Conservation (phyloP, 495 filamentous ascomycete species). For the Penicillium diatomitis region DNA sequence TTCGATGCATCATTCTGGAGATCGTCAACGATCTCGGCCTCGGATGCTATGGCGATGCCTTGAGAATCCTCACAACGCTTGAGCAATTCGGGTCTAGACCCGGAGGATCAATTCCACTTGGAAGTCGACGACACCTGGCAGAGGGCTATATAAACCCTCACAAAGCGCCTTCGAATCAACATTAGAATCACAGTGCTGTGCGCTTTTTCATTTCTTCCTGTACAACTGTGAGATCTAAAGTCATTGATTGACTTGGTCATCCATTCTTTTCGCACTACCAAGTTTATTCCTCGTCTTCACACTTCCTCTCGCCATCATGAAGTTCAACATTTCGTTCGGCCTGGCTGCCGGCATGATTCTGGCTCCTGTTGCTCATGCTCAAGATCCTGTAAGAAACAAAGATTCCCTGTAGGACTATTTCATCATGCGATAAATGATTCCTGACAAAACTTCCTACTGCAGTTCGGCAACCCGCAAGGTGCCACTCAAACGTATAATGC, state of each 20-base stretch:
- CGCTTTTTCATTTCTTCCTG: conserved; percentile 13
- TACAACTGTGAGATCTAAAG: conserved; percentile 9
- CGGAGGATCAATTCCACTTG: too few species aligned
- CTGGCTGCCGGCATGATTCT: conserved; percentile 19
- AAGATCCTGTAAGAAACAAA: conserved; percentile 2
- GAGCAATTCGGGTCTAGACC: too few species aligned
- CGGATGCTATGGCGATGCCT: too few species aligned
- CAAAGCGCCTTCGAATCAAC: not conserved
- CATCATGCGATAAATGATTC: too few species aligned
- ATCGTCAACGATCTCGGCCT: too few species aligned
- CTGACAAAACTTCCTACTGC: not conserved
- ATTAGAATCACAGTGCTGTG: conserved; percentile 19
- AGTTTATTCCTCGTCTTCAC: not conserved
- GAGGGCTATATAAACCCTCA: conserved; percentile 10
- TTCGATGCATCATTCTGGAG: too few species aligned
- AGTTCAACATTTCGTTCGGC: conserved; percentile 21
- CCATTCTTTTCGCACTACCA: conserved; percentile 9
- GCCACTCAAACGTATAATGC: conserved; percentile 6
- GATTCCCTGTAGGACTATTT: too few species aligned
- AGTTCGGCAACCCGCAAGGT: conserved; percentile 2
- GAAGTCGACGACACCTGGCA: not conserved
- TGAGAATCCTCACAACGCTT: too few species aligned
- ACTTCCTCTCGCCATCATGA: conserved; percentile 19
- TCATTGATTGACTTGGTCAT: conserved; percentile 11
- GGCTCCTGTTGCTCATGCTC: conserved; percentile 15